Base-by-base conservation (phyloP, 441 rosid genomes). In the Populus hybrid region DNA sequence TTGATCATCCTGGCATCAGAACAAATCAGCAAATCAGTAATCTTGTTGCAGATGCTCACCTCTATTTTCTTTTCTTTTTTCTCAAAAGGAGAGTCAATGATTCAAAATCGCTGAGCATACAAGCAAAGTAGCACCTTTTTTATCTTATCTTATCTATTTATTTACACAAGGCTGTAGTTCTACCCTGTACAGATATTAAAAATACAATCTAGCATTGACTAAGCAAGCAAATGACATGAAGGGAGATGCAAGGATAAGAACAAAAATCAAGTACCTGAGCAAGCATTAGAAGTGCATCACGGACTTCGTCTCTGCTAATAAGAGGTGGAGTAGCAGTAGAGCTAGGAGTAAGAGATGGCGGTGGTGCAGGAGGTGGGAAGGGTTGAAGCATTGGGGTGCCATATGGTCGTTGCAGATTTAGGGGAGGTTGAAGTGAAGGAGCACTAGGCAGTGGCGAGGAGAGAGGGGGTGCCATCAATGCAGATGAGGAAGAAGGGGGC, bases 371-470 rank as follows among this genome's bases (percentile, higher is more conserved):
- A 36, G 95, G 95, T 50, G 93, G 93, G 77, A 91, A 90, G 42
- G 93, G 93, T 77, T 91, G 91, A 82, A 89, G 93, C 87, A 91
- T 30, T 57, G 92, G 92, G 61, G 89, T 81, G 64, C 93, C 92
- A 75, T 89, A 85, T 12, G 91, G 89, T 28, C 90, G 90, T 78
- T 85, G 91, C 84, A 86, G 77, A 82, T 79, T 89, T 78, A 88
- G 38, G 71, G 93, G 85, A 75, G 89, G 85, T 68, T 86, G 85
- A 68, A 85, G 80, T 79, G 90, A 75, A 75, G 88, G 73, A 35
- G 81, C 82, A 21, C 84, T 72, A 63, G 89, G 86, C 71, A 74
- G 73, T 72, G 93, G 70, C 76, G 92, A 77, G 69, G 87, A 72
- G 75, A 75, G 72, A 72, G 86, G 89, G 20, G 89, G 89, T 74